Evolutionary conservation across 352 stramenopile genomes (phyloP).

Genomic region (Pythium myriotylum): DNA sequence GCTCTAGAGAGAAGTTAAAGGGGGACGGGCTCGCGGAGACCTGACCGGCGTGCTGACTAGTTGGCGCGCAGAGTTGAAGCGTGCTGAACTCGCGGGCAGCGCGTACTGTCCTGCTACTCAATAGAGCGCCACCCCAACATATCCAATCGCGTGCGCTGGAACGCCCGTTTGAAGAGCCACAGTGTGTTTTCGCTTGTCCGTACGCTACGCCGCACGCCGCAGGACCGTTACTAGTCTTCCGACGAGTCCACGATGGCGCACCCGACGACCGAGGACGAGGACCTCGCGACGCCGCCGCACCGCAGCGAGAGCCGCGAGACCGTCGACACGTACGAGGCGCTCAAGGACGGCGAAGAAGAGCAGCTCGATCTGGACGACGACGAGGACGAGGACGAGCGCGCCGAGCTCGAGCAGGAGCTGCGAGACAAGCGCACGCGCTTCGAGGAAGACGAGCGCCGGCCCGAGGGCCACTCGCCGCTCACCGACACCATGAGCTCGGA

Average conservation of each 20-base stretch:
- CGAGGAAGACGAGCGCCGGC: slow-evolving; percentile 26
- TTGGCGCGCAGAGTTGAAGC: slow-evolving; percentile 17
- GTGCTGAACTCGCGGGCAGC: slow-evolving; percentile 8
- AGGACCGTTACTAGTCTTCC: no score
- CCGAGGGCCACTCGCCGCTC: slow-evolving; percentile 16
- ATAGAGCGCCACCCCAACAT: slow-evolving; percentile 7
- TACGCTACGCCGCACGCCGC: no score
- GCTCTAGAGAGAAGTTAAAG: slow-evolving; percentile 3
- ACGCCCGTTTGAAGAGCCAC: slow-evolving; percentile 32
- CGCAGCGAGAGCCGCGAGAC: slow-evolving; percentile 17
- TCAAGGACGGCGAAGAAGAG: background rate
- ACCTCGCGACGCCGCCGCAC: slow-evolving; percentile 2
- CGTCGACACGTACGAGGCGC: slow-evolving; percentile 1
- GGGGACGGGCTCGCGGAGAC: no score
- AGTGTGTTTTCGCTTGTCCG: background rate
- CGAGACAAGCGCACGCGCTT: slow-evolving; percentile 30
- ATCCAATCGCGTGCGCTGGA: background rate
- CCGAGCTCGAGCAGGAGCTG: slow-evolving; percentile 6
- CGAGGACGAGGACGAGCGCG: slow-evolving; percentile 3
- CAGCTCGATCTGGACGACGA: slow-evolving; percentile 3
- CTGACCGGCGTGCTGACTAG: slow-evolving; percentile 22
- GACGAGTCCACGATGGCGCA: slow-evolving; percentile 1
- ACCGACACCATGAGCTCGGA: slow-evolving; percentile 30
- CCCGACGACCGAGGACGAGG: slow-evolving; percentile 1
- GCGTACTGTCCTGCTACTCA: slow-evolving; percentile 9